Conservation (phyloP, 495 filamentous ascomycete species). For the Articulospora tetracladia region DNA sequence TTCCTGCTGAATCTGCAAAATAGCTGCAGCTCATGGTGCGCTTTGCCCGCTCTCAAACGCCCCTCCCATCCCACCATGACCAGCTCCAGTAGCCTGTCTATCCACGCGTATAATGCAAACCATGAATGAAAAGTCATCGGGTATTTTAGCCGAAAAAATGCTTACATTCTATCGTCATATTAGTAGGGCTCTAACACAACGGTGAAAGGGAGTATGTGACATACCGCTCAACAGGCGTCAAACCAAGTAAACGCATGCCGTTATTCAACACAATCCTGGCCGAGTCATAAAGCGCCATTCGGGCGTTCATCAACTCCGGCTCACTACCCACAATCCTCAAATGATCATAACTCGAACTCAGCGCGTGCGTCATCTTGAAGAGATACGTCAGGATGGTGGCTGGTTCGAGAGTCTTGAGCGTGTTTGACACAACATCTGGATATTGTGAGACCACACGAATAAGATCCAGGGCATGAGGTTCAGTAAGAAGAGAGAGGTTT, state of each 20-base stretch:
- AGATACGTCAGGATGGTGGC: constrained; percentile 74
- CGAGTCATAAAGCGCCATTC: constrained; percentile 78
- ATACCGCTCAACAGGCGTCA: constrained; percentile 70
- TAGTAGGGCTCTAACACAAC: not conserved
- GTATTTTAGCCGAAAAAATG: not conserved
- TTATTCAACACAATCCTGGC: constrained; percentile 75
- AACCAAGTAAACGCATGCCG: constrained; percentile 78
- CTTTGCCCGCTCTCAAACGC: not conserved
- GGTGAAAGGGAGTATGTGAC: not conserved
- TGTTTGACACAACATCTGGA: constrained; percentile 61
- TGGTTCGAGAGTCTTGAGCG: constrained; percentile 61
- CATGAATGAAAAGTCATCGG: not conserved
- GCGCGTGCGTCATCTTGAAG: constrained; percentile 81
- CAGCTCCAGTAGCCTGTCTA: not conserved
- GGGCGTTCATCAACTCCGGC: constrained; percentile 66
- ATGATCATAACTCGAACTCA: constrained; percentile 81
- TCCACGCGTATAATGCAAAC: not conserved
- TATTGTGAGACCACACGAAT: constrained; percentile 59
- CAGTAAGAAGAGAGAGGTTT: constrained; percentile 53
- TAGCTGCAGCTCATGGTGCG: not conserved
- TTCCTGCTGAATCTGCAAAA: not conserved
- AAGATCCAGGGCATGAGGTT: constrained; percentile 56
- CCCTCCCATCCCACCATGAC: not conserved
- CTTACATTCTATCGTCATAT: not conserved
- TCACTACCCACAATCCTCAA: constrained; percentile 74